Percentiles rank a stretch among this genome's conserved stretches.
Evolutionary conservation across 352 stramenopile species (phyloP).

Genomic region (Halophytophthora polymorphica): DNA sequence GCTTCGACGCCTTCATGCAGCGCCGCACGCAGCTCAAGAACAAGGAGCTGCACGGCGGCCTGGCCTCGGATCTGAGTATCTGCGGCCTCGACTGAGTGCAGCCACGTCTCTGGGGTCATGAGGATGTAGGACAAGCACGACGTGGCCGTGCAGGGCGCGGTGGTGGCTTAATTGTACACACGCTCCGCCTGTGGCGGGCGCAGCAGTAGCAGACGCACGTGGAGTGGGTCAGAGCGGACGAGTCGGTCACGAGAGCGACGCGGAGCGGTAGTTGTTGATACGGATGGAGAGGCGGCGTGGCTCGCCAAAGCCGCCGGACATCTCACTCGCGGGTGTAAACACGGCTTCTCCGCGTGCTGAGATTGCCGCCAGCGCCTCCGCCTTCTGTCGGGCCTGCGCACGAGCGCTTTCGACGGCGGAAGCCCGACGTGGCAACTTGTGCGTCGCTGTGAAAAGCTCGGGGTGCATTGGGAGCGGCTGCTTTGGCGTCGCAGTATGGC

Average conservation of each 20-base stretch:
- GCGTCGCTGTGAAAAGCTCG: no score
- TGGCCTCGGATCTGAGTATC: conserved; percentile 77
- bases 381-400: no score
- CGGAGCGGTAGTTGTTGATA: conserved; percentile 16
- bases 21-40: conserved; percentile 82
- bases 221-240: no score
- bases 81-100: conserved; percentile 65
- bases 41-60: conserved; percentile 81
- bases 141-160: conserved; percentile 10
- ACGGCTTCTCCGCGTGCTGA: neutral
- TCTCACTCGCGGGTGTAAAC: neutral
- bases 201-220: no score
- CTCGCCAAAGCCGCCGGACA: neutral
- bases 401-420: neutral
- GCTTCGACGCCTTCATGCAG: conserved; percentile 68
- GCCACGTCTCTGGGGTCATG: no score
- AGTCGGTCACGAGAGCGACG: neutral
- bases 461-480: no score
- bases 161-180: conserved; percentile 1
- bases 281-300: conserved; percentile 19
- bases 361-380: no score
- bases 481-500: no score
- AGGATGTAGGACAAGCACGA: no score
- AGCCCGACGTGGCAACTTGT: neutral
- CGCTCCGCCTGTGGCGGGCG: conserved; percentile 2